Base-by-base conservation (phyloP, 2,329 filamentous ascomycete species). In the Ophiostoma ips region DNA sequence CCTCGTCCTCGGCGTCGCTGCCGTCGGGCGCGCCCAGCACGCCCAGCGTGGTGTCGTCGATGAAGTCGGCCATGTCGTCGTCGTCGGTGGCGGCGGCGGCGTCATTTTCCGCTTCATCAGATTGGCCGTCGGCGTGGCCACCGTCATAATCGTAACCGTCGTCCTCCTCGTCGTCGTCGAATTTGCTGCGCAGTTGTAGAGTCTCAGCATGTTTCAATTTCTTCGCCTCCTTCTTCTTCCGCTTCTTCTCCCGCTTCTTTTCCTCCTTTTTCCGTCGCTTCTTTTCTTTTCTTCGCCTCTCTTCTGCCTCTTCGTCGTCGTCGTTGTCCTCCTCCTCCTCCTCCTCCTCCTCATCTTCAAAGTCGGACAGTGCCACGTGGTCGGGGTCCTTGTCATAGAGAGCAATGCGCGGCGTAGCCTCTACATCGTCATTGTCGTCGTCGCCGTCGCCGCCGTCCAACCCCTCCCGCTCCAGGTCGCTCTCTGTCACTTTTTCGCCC, bases 31-130 rank as follows among this genome's bases (percentile, higher is more conserved):
- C 52, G 3, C 55, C 55, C 6, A 56, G 36, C 11, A 55, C 30
- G 15, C 46, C 51, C 1, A 34, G 43, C 18, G 43, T 35, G 48
- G 50, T 56, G 43, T 83, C 68, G 5, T 85, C 68, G 18, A 89
- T 72, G 54, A 87, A 87, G 53, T 77, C 76, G 3, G 77, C 73
- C 30, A 66, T 55, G 37, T 67, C 63, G 3, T 53, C 53, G 18
- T 52, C 41, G 7, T 52, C 40, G 11, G 19, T 48, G 7, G 36
- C 50, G 13, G 34, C 19, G 11, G 36, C 52, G 5, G n/a, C n/a
- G n/a, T n/a, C n/a, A n/a, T n/a, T n/a, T n/a, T n/a, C n/a, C n/a
- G n/a, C n/a, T n/a, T n/a, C n/a, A n/a, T n/a, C n/a, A n/a, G n/a
- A n/a, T n/a, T n/a, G n/a, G n/a, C 33, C 19, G 3, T 33, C 46